A percentile compares a stretch with the other conserved stretches of the same genome.
Evolutionary conservation across 1,284 basidiomycete genomes (phyloP).

Genomic region (Xerocomus tenax): DNA sequence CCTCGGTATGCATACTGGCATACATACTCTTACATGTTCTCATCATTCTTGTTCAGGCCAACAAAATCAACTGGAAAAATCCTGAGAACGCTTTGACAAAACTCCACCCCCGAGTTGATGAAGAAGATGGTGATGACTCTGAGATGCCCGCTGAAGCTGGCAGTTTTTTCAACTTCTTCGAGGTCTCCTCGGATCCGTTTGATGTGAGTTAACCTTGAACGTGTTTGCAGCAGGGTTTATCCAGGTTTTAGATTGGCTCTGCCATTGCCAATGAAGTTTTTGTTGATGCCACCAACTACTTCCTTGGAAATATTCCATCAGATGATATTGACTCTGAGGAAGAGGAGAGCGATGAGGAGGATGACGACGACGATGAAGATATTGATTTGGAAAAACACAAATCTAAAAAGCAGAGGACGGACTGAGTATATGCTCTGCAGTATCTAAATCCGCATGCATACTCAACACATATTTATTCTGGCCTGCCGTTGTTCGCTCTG

Average conservation of each 20-base stretch:
- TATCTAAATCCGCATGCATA: constrained; percentile 14
- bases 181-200: constrained; percentile 51
- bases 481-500: constrained; percentile 12
- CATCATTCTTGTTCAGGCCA: constrained; percentile 35
- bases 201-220: constrained; percentile 46
- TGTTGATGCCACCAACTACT: constrained; percentile 69
- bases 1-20: constrained; percentile 42
- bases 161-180: constrained; percentile 86
- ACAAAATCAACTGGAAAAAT: constrained; percentile 76
- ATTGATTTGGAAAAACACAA: constrained; percentile 76
- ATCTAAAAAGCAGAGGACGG: constrained; percentile 58
- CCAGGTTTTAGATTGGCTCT: constrained; percentile 51
- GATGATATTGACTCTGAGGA: constrained; percentile 58
- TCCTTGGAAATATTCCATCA: constrained; percentile 54
- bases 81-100: constrained; percentile 68
- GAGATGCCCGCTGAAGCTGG: constrained; percentile 58
- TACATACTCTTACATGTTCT: neutral
- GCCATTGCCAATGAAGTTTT: constrained; percentile 68
- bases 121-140: constrained; percentile 38
- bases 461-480: constrained; percentile 27
- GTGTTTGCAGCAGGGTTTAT: constrained; percentile 9
- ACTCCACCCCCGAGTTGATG: constrained; percentile 59
- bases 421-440: constrained; percentile 33
- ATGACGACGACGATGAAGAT: constrained; percentile 67
- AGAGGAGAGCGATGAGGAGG: constrained; percentile 55